Evolutionary conservation across 2,329 filamentous ascomycete genomes (phyloP).

Genomic region (Trichoderma sp.): DNA sequence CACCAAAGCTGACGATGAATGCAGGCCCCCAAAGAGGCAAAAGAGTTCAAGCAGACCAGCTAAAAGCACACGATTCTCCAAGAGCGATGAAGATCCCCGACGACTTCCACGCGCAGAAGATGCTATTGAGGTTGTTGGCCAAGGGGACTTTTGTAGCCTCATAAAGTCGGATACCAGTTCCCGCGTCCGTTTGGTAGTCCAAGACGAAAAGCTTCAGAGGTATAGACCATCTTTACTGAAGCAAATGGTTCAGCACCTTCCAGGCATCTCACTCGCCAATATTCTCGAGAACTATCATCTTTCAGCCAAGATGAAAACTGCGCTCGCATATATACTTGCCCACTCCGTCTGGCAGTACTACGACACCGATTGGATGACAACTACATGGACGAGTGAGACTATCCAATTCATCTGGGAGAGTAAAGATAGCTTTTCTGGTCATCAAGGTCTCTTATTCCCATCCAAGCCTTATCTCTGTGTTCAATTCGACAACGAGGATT

Average conservation of each 20-base stretch:
- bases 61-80: not conserved
- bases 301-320: not conserved
- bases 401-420: not conserved
- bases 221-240: not conserved
- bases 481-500: not conserved
- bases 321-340: slow-evolving; percentile 27
- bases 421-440: not conserved
- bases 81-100: not conserved
- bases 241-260: slow-evolving; percentile 3
- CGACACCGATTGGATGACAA: slow-evolving; percentile 30
- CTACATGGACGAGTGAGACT: slow-evolving; percentile 24
- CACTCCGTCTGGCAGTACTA: slow-evolving; percentile 30
- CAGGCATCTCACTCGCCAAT: slow-evolving; percentile 25
- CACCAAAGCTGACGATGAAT: not conserved
- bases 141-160: not conserved
- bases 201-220: slow-evolving; percentile 12
- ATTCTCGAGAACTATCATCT: slow-evolving; percentile 3
- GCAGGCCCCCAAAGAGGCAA: not conserved
- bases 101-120: not conserved
- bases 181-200: not conserved
- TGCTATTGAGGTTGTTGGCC: not conserved
- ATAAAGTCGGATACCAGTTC: not conserved
- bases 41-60: not conserved
- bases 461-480: not conserved
- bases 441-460: not conserved